phyloP scores from a whole-genome alignment of 352 stramenopile species.

The Globisporangium cederbergense region DNA sequence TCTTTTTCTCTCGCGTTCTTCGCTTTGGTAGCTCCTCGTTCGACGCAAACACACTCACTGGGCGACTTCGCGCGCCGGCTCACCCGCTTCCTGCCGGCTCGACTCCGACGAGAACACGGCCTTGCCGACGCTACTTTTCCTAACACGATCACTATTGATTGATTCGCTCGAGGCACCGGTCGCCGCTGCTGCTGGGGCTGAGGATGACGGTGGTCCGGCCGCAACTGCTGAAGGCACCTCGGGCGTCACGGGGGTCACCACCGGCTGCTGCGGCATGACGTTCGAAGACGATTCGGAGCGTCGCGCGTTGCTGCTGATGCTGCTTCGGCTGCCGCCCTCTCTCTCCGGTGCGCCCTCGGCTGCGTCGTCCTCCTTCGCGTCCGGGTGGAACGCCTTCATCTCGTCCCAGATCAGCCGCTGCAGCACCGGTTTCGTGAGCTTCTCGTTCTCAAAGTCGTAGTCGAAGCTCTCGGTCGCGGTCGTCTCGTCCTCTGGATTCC shows the following conservation, averaged over 20 bases:
- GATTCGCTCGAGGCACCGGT: neutral
- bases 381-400: conserved; percentile 74
- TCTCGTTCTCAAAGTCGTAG: conserved; percentile 87
- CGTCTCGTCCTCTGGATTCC: conserved; percentile 88
- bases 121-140: conserved; percentile 16
- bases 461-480: conserved; percentile 63
- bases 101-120: conserved; percentile 21
- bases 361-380: conserved; percentile 35
- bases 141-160: conserved; percentile 5
- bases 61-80: conserved; percentile 41
- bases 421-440: conserved; percentile 77
- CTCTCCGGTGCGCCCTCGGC: neutral
- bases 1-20: neutral
- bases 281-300: conserved; percentile 18
- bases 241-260: conserved; percentile 35
- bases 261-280: conserved; percentile 21
- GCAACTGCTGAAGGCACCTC: conserved; percentile 20
- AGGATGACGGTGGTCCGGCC: neutral
- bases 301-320: conserved; percentile 12
- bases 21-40: neutral
- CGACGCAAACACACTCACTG: neutral
- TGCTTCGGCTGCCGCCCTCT: neutral
- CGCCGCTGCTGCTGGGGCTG: conserved; percentile 3
- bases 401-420: conserved; percentile 86
- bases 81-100: conserved; percentile 41